phyloP scores from a whole-genome alignment of 495 filamentous ascomycete genomes.

The Tetracladium setigerum region DNA sequence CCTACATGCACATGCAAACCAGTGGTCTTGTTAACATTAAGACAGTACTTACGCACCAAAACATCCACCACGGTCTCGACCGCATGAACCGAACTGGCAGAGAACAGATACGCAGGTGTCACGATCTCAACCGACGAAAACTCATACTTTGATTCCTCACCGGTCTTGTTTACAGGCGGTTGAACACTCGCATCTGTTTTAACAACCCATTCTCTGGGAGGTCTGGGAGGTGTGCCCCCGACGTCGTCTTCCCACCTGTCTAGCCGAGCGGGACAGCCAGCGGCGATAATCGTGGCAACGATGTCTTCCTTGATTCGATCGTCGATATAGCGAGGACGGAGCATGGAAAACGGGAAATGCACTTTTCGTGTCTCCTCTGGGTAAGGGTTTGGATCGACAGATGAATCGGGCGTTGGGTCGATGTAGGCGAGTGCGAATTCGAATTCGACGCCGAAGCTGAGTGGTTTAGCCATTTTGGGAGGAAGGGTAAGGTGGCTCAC shows the following conservation, averaged over 20 bases:
- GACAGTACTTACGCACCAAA: conserved; percentile 21
- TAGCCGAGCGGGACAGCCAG: no score
- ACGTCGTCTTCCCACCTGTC: no score
- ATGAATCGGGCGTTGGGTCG: no score
- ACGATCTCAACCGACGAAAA: conserved; percentile 8
- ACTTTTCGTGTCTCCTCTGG: neutral
- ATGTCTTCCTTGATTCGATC: no score
- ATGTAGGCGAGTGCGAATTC: conserved; percentile 25
- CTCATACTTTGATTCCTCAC: no score
- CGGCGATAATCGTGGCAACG: no score
- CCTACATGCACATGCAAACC: neutral
- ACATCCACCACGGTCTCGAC: conserved; percentile 1
- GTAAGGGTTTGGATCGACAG: neutral
- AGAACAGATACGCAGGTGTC: conserved; percentile 3
- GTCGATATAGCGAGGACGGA: no score
- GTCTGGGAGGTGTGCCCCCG: no score
- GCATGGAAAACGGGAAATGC: neutral
- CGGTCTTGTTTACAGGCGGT: no score
- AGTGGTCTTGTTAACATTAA: conserved; percentile 25
- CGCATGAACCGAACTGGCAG: neutral
- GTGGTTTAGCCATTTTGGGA: conserved; percentile 19
- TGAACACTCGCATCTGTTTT: no score
- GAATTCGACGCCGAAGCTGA: conserved; percentile 25
- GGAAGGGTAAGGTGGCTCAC: no score
- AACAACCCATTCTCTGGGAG: no score